phyloP scores from a whole-genome alignment of 2,329 filamentous ascomycete species.

The Hypoxylon sp. region DNA sequence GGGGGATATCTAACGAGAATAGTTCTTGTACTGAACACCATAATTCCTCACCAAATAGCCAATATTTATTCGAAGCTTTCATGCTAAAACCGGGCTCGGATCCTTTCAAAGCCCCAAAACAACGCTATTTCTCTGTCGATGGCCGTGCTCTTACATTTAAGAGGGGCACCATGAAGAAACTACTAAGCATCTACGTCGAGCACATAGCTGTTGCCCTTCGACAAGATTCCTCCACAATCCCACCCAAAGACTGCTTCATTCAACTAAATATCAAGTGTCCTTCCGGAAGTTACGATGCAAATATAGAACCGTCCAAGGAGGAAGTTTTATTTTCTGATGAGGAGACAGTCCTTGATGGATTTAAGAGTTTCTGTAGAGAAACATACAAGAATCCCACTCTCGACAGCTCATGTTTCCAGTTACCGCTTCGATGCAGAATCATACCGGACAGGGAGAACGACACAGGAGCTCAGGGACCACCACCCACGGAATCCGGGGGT shows the following conservation, averaged over 20 bases:
- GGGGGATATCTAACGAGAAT: conserved; percentile 17
- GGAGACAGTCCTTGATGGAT: conserved; percentile 60
- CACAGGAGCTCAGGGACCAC: conserved; percentile 5
- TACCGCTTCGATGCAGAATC: conserved; percentile 5
- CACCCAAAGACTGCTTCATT: conserved; percentile 71
- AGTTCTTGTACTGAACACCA: conserved; percentile 25
- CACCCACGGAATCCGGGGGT: neutral
- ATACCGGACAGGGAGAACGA: neutral
- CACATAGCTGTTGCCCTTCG: conserved; percentile 58
- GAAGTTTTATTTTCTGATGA: conserved; percentile 78
- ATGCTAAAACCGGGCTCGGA: conserved; percentile 68
- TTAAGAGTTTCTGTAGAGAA: conserved; percentile 61
- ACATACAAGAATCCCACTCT: conserved; percentile 55
- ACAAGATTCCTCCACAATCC: conserved; percentile 47
- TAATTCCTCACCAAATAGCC: neutral
- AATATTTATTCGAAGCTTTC: conserved; percentile 69
- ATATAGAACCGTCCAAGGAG: conserved; percentile 80
- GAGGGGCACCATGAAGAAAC: conserved; percentile 72
- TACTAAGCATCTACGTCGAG: conserved; percentile 68
- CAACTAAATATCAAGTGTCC: conserved; percentile 75
- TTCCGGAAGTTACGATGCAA: conserved; percentile 76
- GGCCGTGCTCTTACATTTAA: conserved; percentile 72
- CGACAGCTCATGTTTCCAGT: neutral
- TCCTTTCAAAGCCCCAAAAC: conserved; percentile 61
- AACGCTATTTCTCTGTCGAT: conserved; percentile 77